Conservation (phyloP, 2,329 filamentous ascomycete genomes). For the Nannizziopsis barbatae region DNA sequence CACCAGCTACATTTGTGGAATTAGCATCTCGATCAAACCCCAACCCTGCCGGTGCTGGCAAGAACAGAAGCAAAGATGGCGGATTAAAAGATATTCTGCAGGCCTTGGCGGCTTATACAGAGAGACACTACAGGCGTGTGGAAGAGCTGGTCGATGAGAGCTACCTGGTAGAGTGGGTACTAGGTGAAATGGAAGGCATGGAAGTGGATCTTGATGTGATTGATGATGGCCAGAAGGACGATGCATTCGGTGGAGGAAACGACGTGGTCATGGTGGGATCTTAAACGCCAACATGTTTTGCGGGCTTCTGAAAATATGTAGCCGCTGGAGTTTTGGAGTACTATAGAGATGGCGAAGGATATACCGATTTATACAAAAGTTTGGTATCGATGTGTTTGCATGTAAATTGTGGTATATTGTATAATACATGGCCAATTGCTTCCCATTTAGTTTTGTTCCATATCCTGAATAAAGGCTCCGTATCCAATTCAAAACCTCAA, state of each 20-base stretch:
- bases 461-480: no score
- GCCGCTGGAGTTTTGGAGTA: no score
- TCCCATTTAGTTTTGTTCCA: no score
- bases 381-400: no score
- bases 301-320: no score
- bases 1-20: conserved; percentile 62
- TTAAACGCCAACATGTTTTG: not conserved
- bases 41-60: conserved; percentile 16
- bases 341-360: no score
- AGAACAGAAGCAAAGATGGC: conserved; percentile 31
- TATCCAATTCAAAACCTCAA: no score
- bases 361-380: no score
- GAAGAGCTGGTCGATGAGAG: conserved; percentile 91
- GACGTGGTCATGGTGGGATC: conserved; percentile 32
- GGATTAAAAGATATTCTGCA: conserved; percentile 71
- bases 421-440: no score
- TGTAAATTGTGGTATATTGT: no score
- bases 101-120: conserved; percentile 80
- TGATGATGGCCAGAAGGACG: conserved; percentile 18
- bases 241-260: conserved; percentile 24
- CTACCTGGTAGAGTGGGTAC: conserved; percentile 84
- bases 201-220: conserved; percentile 15
- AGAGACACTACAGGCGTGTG: conserved; percentile 79
- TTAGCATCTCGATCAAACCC: conserved; percentile 39
- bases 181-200: conserved; percentile 76